Percentiles rank a stretch among this genome's conserved stretches.
Conservation (phyloP, 768 basidiomycete genomes). For the Scleroderma citrinum region DNA sequence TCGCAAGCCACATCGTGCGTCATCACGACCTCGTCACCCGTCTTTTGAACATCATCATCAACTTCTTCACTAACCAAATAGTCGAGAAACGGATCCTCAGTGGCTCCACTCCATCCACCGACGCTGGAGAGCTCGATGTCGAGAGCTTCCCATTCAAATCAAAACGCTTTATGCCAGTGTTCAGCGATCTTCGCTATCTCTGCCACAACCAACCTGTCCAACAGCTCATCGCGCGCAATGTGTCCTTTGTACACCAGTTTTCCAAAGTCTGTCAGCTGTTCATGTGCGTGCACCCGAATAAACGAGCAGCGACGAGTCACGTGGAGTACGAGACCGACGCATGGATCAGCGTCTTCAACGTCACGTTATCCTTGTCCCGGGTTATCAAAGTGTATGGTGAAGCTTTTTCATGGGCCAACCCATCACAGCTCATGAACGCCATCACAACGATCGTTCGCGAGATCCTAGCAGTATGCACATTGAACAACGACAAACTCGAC, state of each 20-base stretch:
- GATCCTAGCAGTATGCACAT: slow-evolving; percentile 65
- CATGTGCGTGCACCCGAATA: slow-evolving; percentile 90
- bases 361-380: slow-evolving; percentile 84
- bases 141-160: slow-evolving; percentile 88
- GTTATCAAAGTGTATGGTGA: slow-evolving; percentile 88
- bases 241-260: slow-evolving; percentile 64
- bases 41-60: slow-evolving; percentile 76
- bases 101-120: slow-evolving; percentile 14
- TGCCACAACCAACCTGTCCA: slow-evolving; percentile 80
- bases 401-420: slow-evolving; percentile 57
- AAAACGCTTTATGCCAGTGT: slow-evolving; percentile 94
- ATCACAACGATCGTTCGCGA: slow-evolving; percentile 65
- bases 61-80: slow-evolving; percentile 93
- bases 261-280: slow-evolving; percentile 80
- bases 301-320: slow-evolving; percentile 73
- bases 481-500: slow-evolving; percentile 65
- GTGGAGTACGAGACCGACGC: slow-evolving; percentile 96
- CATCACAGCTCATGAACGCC: slow-evolving; percentile 56
- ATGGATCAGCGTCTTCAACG: slow-evolving; percentile 96
- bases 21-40: slow-evolving; percentile 69
- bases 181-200: slow-evolving; percentile 83
- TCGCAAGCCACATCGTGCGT: slow-evolving; percentile 72
- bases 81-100: slow-evolving; percentile 58
- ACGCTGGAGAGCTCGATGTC: slow-evolving; percentile 52
- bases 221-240: slow-evolving; percentile 63